Percentiles rank a stretch among this genome's conserved stretches.
These are phyloP conservation scores for Glaciozyma martinii DNA, from an alignment of 768 basidiomycete genomes.

Conservation along the genomic window DNA sequence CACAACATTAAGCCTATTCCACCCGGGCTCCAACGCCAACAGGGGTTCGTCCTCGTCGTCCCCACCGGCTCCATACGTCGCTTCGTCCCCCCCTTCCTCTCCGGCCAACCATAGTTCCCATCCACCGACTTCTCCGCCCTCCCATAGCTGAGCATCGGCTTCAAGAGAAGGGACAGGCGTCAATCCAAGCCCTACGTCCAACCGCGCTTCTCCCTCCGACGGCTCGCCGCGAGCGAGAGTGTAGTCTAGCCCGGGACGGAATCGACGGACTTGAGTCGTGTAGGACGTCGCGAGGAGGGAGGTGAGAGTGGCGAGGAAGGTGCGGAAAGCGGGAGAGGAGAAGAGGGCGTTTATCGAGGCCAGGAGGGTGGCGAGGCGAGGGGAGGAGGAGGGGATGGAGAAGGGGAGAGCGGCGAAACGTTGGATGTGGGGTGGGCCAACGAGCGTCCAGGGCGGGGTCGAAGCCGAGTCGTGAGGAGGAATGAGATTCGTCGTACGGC, in stretches of 20 bases:
- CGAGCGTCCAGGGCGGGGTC: conserved; percentile 54
- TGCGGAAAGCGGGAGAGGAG: conserved; percentile 29
- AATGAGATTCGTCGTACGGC: conserved; percentile 43
- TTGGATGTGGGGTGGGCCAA: conserved; percentile 89
- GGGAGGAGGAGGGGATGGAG: conserved; percentile 8
- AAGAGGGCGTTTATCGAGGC: conserved; percentile 19
- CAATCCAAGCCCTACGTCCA: conserved; percentile 78
- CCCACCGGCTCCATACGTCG: conserved; percentile 68
- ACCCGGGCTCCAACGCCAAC: conserved; percentile 76
- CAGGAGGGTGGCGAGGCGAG: conserved; percentile 19
- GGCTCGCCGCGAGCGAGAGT: conserved; percentile 80
- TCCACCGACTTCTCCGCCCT: conserved; percentile 71
- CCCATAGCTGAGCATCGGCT: conserved; percentile 50
- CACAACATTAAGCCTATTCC: conserved; percentile 79
- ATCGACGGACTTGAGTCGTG: conserved; percentile 55
- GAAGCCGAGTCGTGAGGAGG: conserved; percentile 61
- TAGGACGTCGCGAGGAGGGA: conserved; percentile 17
- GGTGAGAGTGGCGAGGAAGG: conserved; percentile 23
- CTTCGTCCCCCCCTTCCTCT: conserved; percentile 89
- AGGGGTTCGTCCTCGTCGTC: conserved; percentile 57
- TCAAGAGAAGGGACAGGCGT: conserved; percentile 44
- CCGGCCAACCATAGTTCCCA: conserved; percentile 99
- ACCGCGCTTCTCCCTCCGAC: conserved; percentile 53
- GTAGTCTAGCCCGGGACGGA: conserved; percentile 88
- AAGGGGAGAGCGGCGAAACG: conserved; percentile 65